Conservation (phyloP, 1,284 basidiomycete species). For the Cutaneotrichosporon arboriforme region DNA sequence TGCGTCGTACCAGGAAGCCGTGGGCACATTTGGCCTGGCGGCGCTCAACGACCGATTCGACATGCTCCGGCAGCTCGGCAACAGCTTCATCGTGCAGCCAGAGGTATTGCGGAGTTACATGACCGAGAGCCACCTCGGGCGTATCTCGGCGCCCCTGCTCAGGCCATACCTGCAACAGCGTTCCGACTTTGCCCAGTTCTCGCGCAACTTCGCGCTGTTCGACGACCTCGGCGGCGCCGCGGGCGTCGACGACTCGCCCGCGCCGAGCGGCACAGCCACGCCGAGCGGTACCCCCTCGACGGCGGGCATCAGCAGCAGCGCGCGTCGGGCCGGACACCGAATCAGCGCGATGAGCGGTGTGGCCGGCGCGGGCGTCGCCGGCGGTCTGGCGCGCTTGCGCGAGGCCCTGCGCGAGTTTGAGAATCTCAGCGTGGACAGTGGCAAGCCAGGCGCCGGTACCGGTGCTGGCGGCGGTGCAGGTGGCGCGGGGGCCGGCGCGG, state of each 20-base stretch:
- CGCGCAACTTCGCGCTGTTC: conserved; percentile 30
- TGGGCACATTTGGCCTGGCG: conserved; percentile 72
- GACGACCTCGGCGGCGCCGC: conserved; percentile 25
- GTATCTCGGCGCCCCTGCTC: conserved; percentile 79
- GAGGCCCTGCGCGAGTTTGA: conserved; percentile 48
- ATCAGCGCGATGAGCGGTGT: conserved; percentile 40
- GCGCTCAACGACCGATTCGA: conserved; percentile 92
- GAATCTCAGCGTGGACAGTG: conserved; percentile 8
- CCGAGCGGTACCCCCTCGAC: conserved; percentile 10
- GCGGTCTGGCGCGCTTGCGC: conserved; percentile 41
- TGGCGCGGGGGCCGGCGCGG: background rate
- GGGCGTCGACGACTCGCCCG: background rate
- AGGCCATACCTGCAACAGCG: conserved; percentile 87
- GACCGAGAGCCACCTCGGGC: conserved; percentile 81
- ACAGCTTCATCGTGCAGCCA: conserved; percentile 90
- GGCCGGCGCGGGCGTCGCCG: conserved; percentile 43
- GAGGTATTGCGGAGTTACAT: conserved; percentile 90
- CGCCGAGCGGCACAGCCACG: conserved; percentile 5
- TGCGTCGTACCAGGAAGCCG: conserved; percentile 90
- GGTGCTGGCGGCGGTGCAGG: no score
- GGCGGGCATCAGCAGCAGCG: conserved; percentile 2
- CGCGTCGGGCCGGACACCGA: conserved; percentile 13
- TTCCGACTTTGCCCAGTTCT: conserved; percentile 61
- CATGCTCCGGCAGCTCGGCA: conserved; percentile 95
- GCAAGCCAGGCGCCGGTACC: conserved; percentile 1